Base-by-base conservation (phyloP, 345 rosid genomes). In the Hibiscus mutabilis region DNA sequence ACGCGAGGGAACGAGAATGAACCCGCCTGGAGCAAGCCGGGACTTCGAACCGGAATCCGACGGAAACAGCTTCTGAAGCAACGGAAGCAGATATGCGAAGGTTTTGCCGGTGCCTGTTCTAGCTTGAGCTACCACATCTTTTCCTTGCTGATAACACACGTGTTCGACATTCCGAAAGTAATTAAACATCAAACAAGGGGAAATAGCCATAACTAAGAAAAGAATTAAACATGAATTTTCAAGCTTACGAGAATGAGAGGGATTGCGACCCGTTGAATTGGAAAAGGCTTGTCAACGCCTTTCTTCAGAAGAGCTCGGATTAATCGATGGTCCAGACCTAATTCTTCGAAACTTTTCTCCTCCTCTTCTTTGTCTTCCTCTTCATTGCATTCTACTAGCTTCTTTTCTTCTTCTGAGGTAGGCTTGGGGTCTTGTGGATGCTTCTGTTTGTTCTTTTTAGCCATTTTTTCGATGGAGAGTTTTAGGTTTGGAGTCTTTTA, bases 81-180 rank as follows among this genome's bases (percentile, higher is more conserved):
- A 68, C 59, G 96, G 97, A 2, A 91, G 83, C 40, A 91, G 82
- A 73, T 94, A 94, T 3, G 97, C 97, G 25, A 91, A 79, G 6
- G 98, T 91, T 82, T 91, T 94, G 10, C 98, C 97, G 0, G 93
- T 91, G 4, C 97, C 97, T 0, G 96, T 94, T 79, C 92, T 91
- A 1, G 97, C 98, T 68, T 84, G 81, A 19, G 96, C 98, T 71
- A 91, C 91, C 66, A 91, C 95, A 73, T 94, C 98, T 72, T 94
- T 91, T 4, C 97, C 98, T 83, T 86, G 89, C 97, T 90, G 70
- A 10, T 56, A 22, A 56, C 15, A 22, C 15, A 58, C 24, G 49
- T 0, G 68, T 13, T 16, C 24, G 5, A 11, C 60, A 61, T 15
- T 46, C 19, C 6, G 7, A 19, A 70, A 59, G 33, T 42, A 2